A percentile compares a stretch with the other conserved stretches of the same genome.
These are phyloP conservation scores for Sphaerulina vaccinii DNA, from an alignment of 2,329 filamentous ascomycete genomes.

Conservation along the genomic window DNA sequence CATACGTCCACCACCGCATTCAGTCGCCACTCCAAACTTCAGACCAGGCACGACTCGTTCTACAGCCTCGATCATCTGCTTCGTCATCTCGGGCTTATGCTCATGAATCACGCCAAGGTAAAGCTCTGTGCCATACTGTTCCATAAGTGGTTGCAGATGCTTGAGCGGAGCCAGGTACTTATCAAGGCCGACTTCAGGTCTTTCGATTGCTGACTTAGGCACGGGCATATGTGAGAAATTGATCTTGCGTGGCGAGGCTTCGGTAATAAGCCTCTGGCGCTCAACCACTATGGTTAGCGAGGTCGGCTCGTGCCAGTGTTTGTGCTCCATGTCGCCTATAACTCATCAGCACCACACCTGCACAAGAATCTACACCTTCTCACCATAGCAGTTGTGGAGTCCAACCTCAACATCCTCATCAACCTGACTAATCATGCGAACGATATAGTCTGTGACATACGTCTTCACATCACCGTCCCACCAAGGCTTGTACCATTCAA, in stretches of 20 bases:
- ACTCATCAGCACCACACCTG: not conserved
- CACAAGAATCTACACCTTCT: not conserved
- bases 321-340: slow-evolving; percentile 42
- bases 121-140: slow-evolving; percentile 38
- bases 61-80: slow-evolving; percentile 41
- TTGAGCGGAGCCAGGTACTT: slow-evolving; percentile 44
- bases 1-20: slow-evolving; percentile 45
- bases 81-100: slow-evolving; percentile 42
- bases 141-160: slow-evolving; percentile 31
- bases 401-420: slow-evolving; percentile 43
- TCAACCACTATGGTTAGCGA: slow-evolving; percentile 38
- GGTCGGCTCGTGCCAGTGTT: slow-evolving; percentile 47
- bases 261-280: slow-evolving; percentile 38
- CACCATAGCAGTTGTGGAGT: slow-evolving; percentile 51
- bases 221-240: slow-evolving; percentile 49
- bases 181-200: slow-evolving; percentile 25
- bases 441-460: slow-evolving; percentile 39
- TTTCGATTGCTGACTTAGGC: slow-evolving; percentile 37
- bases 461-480: slow-evolving; percentile 36
- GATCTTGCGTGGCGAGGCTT: slow-evolving; percentile 34
- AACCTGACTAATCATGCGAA: slow-evolving; percentile 36
- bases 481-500: slow-evolving; percentile 35
- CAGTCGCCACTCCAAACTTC: slow-evolving; percentile 44
- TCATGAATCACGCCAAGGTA: slow-evolving; percentile 46
- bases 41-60: slow-evolving; percentile 29